phyloP scores from a whole-genome alignment of 106 monocot species.

The Allium sativum region DNA sequence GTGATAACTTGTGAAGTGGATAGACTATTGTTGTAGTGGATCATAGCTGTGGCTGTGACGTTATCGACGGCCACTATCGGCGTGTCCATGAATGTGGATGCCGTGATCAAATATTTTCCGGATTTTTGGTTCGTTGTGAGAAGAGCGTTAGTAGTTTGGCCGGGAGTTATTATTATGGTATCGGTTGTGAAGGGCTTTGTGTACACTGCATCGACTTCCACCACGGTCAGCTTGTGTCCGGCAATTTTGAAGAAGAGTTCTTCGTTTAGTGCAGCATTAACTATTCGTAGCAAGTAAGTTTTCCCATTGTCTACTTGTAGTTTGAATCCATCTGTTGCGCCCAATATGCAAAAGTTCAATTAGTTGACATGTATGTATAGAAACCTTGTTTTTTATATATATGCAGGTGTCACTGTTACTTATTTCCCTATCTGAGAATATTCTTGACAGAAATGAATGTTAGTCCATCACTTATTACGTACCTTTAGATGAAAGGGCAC shows the following conservation, averaged over 20 bases:
- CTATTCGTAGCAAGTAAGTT: conserved; percentile 35
- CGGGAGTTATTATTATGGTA: conserved; percentile 37
- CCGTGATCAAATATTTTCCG: conserved; percentile 33
- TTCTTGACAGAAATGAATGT: neutral
- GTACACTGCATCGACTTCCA: conserved; percentile 45
- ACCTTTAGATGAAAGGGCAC: conserved; percentile 10
- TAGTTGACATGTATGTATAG: neutral
- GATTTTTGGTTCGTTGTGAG: conserved; percentile 21
- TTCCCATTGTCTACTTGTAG: conserved; percentile 20
- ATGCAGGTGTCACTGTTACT: no score
- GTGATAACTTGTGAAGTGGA: conserved; percentile 14
- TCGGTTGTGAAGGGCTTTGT: conserved; percentile 44
- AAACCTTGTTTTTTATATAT: neutral
- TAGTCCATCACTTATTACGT: neutral
- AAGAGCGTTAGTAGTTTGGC: conserved; percentile 62
- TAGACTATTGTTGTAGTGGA: conserved; percentile 26
- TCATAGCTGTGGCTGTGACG: conserved; percentile 29
- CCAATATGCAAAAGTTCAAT: neutral
- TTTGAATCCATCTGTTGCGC: conserved; percentile 22
- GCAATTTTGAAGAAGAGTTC: conserved; percentile 41
- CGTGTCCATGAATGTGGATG: conserved; percentile 38
- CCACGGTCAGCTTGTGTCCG: conserved; percentile 28
- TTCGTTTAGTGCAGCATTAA: conserved; percentile 43
- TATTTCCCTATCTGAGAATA: no score
- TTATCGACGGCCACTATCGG: conserved; percentile 30